Evolutionary conservation across 352 stramenopile species (phyloP), one percentile per base, ranked within the genome.

Genomic region (Phytophthora ohioensis): DNA sequence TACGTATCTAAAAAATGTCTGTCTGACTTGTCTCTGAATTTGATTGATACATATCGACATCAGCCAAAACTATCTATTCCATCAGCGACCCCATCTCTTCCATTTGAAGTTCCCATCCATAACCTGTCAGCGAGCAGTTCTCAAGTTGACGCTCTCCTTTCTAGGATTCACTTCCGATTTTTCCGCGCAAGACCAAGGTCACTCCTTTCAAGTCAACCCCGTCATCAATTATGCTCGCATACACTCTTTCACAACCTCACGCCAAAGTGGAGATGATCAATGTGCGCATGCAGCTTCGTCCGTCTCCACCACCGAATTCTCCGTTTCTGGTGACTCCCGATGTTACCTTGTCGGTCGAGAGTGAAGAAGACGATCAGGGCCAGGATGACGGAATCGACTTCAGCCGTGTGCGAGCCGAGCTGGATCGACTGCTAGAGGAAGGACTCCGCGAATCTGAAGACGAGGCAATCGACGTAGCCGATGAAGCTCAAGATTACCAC

Each of bases 401-500:
- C 21, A 46, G 48, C 31, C 56, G 56, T 15, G n/a, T 75, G n/a
- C 13, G 45, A 47, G 60, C 48, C 27, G 66, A 78, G 35, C 52
- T 78, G 38, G 56, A 75, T 38, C 66, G 67, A 1, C 60, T 78
- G 17, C 52, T 78, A 13, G 67, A 78, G 17, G 71, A 75, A 58
- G 66, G 51, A 17, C 47, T 71, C 7, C 11, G 30, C n/a, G 66
- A 75, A 61, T 38, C 41, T 2, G 57, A 69, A 3, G 49, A 61
- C 36, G 47, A 62, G 2, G 21, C 8, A 3, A 9, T 36, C 11
- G 30, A 58, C 21, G 41, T 21, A 17, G 17, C 39, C 39, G 12
- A 46, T 49, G 38, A 67, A 36, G 30, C 0, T 30, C 45, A 58
- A 52, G 45, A 49, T 35, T 7, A 31, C 21, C 57, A 45, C 60